phyloP scores from a whole-genome alignment of 2,329 filamentous ascomycete species.

The Phialocephala sp. region DNA sequence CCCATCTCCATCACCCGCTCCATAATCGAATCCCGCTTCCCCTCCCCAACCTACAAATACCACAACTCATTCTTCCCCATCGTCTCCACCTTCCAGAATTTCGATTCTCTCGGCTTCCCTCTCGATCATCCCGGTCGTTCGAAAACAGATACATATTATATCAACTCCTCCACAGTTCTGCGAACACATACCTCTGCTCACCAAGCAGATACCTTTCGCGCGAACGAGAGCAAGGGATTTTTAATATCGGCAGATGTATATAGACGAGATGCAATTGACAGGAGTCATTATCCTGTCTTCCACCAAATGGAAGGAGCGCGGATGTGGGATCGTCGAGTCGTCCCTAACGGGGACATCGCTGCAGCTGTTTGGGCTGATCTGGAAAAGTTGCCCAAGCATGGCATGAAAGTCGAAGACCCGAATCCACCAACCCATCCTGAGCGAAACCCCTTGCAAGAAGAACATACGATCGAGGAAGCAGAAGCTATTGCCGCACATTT shows the following conservation, averaged over 20 bases:
- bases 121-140: slow-evolving; percentile 85
- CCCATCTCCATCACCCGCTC: slow-evolving; percentile 89
- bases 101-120: slow-evolving; percentile 95
- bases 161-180: slow-evolving; percentile 83
- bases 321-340: slow-evolving; percentile 78
- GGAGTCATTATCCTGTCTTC: slow-evolving; percentile 94
- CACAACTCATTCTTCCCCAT: slow-evolving; percentile 83
- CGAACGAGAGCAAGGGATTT: slow-evolving; percentile 77
- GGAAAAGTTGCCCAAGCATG: slow-evolving; percentile 72
- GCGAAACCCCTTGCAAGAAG: slow-evolving; percentile 80
- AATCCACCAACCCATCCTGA: slow-evolving; percentile 78
- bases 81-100: slow-evolving; percentile 86
- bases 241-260: slow-evolving; percentile 96
- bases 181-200: slow-evolving; percentile 96
- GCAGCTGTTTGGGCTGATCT: slow-evolving; percentile 74
- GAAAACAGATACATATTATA: slow-evolving; percentile 92
- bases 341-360: slow-evolving; percentile 62
- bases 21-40: slow-evolving; percentile 90
- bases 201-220: slow-evolving; percentile 80
- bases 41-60: slow-evolving; percentile 71
- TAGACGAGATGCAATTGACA: slow-evolving; percentile 90
- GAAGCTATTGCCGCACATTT: slow-evolving; percentile 84
- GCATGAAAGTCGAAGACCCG: slow-evolving; percentile 80
- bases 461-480: slow-evolving; percentile 77
- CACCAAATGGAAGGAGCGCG: slow-evolving; percentile 98